Percentiles rank a stretch among this genome's conserved stretches.
Conservation (phyloP, 106 monocot species). For the Ottelia alismoides region DNA sequence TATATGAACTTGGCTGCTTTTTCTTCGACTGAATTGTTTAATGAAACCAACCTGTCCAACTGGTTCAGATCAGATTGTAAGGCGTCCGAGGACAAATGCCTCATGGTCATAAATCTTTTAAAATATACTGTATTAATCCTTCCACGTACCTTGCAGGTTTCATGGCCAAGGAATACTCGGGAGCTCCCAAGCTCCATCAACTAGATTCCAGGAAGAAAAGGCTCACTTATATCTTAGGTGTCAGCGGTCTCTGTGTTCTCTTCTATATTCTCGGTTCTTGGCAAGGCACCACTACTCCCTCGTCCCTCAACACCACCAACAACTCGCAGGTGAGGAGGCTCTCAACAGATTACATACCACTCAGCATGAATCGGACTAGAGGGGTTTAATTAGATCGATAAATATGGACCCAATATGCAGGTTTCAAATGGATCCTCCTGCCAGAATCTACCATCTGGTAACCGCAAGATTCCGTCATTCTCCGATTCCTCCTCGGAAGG, state of each 20-base stretch:
- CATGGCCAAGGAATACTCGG: conserved; percentile 51
- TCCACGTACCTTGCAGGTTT: too few species aligned
- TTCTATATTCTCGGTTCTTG: too few species aligned
- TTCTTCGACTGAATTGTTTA: too few species aligned
- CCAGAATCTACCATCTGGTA: conserved; percentile 35
- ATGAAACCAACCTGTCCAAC: too few species aligned
- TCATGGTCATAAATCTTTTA: too few species aligned
- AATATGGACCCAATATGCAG: conserved; percentile 3
- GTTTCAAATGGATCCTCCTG: conserved; percentile 22
- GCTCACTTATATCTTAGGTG: too few species aligned
- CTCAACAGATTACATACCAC: not conserved
- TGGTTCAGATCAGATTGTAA: too few species aligned
- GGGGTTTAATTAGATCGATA: conserved; percentile 11
- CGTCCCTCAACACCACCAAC: not conserved
- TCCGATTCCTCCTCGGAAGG: too few species aligned
- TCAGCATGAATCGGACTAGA: conserved; percentile 23
- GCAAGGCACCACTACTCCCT: conserved; percentile 13
- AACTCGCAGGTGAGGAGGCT: not conserved
- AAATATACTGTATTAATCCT: too few species aligned
- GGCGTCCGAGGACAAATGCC: too few species aligned
- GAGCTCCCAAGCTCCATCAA: conserved; percentile 34
- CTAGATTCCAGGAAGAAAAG: conserved; percentile 24
- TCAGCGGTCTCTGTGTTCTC: conserved; percentile 32
- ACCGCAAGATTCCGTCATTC: too few species aligned
- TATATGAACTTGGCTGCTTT: too few species aligned